Percentiles rank a stretch among this genome's conserved stretches.
Evolutionary conservation across 768 basidiomycete genomes (phyloP).

Genomic region (Leccinum sublutescens): DNA sequence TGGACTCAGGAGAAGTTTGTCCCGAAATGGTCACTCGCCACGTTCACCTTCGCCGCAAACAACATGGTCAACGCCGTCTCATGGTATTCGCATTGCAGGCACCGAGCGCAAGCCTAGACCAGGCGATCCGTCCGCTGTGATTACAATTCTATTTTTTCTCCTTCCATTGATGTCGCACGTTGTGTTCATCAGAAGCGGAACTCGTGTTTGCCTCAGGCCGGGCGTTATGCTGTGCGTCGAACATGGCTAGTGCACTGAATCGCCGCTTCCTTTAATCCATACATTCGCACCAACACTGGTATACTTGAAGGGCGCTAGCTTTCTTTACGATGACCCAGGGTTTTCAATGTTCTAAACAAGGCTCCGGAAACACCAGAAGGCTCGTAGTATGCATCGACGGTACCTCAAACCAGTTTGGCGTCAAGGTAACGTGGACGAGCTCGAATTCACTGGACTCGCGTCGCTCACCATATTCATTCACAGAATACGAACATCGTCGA

Average conservation of each 20-base stretch:
- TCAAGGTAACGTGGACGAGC: too few species aligned
- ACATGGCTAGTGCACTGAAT: background rate
- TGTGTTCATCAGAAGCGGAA: conserved; percentile 1
- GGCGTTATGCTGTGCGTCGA: background rate
- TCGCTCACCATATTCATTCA: too few species aligned
- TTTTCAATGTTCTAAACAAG: conserved; percentile 2
- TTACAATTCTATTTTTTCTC: background rate
- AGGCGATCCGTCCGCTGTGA: background rate
- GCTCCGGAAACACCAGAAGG: too few species aligned
- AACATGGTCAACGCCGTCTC: background rate
- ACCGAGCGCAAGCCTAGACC: background rate
- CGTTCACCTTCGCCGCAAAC: background rate
- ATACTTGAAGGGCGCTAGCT: background rate
- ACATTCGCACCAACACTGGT: background rate
- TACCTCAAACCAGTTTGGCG: too few species aligned
- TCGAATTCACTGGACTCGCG: too few species aligned
- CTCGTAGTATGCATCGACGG: too few species aligned
- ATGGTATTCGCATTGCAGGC: conserved; percentile 3
- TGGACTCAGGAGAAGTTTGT: background rate
- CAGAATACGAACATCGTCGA: too few species aligned
- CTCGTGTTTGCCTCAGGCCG: conserved; percentile 13
- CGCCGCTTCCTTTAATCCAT: background rate
- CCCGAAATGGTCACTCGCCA: background rate
- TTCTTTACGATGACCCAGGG: conserved; percentile 7
- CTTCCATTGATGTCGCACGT: conserved; percentile 9